Evolutionary conservation across 441 rosid species (phyloP).

Genomic region (Aleurites moluccanus): DNA sequence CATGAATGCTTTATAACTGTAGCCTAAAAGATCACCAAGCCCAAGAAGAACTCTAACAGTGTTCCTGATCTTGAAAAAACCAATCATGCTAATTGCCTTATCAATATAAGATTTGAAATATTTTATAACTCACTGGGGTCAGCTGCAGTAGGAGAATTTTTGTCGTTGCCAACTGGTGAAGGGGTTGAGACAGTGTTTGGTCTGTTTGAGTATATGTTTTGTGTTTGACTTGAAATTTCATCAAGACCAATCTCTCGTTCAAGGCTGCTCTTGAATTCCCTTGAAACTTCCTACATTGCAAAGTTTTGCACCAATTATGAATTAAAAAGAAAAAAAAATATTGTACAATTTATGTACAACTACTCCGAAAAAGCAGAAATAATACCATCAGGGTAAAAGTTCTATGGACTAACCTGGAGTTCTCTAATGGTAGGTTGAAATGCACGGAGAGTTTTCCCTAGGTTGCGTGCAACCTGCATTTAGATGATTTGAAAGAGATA

Average conservation of each 20-base stretch:
- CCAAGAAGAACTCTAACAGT: too few relatives aligned
- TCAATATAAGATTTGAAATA: slow-evolving; percentile 4
- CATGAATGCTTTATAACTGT: not conserved
- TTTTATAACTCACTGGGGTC: slow-evolving; percentile 57
- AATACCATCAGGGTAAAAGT: slow-evolving; percentile 10
- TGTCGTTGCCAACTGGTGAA: slow-evolving; percentile 33
- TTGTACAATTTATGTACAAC: slow-evolving; percentile 17
- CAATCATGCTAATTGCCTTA: not conserved
- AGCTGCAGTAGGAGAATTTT: slow-evolving; percentile 37
- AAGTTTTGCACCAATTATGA: not conserved
- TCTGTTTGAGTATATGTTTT: slow-evolving; percentile 43
- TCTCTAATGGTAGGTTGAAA: slow-evolving; percentile 96
- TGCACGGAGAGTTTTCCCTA: slow-evolving; percentile 84
- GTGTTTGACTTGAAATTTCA: slow-evolving; percentile 48
- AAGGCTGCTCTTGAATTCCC: slow-evolving; percentile 92
- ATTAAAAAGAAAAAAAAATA: slow-evolving; percentile 10
- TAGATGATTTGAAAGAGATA: slow-evolving; percentile 13
- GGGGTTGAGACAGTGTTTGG: slow-evolving; percentile 38
- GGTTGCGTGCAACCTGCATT: slow-evolving; percentile 84
- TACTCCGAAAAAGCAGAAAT: slow-evolving; percentile 11
- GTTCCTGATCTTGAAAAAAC: not conserved
- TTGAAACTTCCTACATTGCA: slow-evolving; percentile 72
- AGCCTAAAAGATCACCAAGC: not conserved
- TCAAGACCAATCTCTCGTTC: slow-evolving; percentile 93
- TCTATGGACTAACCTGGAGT: slow-evolving; percentile 57